Evolutionary conservation across 2,329 filamentous ascomycete genomes (phyloP), one percentile per base, ranked within the genome.

Genomic region (Ceratocystis papillata): DNA sequence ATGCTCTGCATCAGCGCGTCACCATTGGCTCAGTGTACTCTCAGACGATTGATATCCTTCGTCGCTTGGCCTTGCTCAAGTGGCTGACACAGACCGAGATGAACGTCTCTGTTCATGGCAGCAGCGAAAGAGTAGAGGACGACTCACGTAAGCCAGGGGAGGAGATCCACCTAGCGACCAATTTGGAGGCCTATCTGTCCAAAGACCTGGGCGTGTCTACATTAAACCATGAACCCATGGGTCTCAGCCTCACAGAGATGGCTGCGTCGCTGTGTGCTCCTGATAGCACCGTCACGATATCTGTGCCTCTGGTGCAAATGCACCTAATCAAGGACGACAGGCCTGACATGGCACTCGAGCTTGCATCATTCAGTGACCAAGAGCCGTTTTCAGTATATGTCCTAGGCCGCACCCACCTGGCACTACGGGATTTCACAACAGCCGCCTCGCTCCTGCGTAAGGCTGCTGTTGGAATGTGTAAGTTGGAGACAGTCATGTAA

Each of bases 391-490:
- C 77, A 78, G 88, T 80, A 70, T 99, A 99, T 73, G 82, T 97
- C 3, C 90, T 92, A 74, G 94, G 89, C 1, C 86, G 94, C 37
- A 81, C 96, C 62, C 82, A 84, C 70, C 78, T 97, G 44, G 84
- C 86, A 4, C 82, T 87, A 69, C 87, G 87, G 65, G 87, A 96
- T 72, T 86, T 86, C 73, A 82, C 84, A 67, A 80, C 83, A 48
- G 93, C 94, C 65, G 83, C 89, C 33, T 78, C 83, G 33, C 83
- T 85, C 72, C 96, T 99, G 75, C 86, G 86, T 70, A 93, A 88
- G 73, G 89, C 91, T 68, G 89, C 90, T 22, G 87, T 89, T 71
- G 87, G 87, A 66, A 84, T 96, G 75, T 87, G 90, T 92, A 82
- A 78, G 87, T 80, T 64, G 48, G n/a, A 6, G 15, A 30, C 4